A percentile compares a stretch with the other conserved stretches of the same genome.
phyloP scores from a whole-genome alignment of 1,284 basidiomycete genomes.

The Inonotus hispidus region DNA sequence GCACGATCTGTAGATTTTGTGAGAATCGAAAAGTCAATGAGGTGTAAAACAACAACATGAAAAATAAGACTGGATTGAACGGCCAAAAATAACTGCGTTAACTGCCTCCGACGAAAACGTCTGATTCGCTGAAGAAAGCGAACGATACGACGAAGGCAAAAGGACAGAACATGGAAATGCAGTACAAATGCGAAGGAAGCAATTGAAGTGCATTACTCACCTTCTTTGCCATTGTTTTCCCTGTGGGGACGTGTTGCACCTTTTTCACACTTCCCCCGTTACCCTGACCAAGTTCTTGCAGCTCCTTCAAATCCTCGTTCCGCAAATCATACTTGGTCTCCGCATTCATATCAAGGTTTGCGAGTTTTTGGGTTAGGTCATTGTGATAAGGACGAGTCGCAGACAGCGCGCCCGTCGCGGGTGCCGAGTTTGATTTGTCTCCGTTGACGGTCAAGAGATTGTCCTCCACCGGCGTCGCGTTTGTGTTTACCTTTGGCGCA shows the following conservation, averaged over 20 bases:
- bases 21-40: not conserved
- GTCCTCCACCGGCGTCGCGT: conserved; percentile 36
- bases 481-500: conserved; percentile 31
- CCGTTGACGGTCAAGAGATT: conserved; percentile 32
- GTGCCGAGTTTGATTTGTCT: conserved; percentile 36
- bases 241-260: conserved; percentile 88
- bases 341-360: conserved; percentile 67
- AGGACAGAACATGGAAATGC: too few relatives aligned
- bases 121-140: not conserved
- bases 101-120: not conserved
- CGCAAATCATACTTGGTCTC: conserved; percentile 74
- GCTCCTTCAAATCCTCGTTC: conserved; percentile 77
- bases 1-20: conserved; percentile 66
- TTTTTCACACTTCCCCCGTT: conserved; percentile 97
- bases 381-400: conserved; percentile 59
- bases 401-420: conserved; percentile 35
- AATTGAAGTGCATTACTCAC: conserved; percentile 38
- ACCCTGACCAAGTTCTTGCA: conserved; percentile 91
- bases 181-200: not conserved
- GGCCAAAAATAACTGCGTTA: not conserved
- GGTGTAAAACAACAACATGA: not conserved
- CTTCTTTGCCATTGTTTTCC: conserved; percentile 93
- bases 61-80: not conserved
- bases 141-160: not conserved
- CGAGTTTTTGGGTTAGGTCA: conserved; percentile 68